A percentile compares a stretch with the other conserved stretches of the same genome.
Evolutionary conservation across 2,329 filamentous ascomycete genomes (phyloP).

Genomic region (Onygena corvina): DNA sequence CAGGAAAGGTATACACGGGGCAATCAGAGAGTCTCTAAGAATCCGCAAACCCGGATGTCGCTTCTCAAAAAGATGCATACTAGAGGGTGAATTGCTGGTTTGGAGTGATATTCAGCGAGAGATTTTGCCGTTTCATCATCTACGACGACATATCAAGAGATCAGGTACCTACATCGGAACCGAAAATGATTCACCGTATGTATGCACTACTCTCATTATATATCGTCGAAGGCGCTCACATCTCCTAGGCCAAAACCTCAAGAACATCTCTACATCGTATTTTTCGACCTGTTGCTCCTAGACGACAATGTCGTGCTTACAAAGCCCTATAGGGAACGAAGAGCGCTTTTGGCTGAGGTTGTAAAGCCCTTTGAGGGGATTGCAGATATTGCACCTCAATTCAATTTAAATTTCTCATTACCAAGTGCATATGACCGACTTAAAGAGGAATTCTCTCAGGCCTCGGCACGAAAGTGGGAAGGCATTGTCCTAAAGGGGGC

Average conservation of each 20-base stretch:
- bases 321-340: constrained; percentile 32
- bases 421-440: constrained; percentile 43
- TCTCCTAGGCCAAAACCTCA: constrained; percentile 34
- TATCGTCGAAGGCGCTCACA: background rate
- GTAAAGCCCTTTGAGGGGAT: constrained; percentile 46
- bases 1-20: constrained; percentile 48
- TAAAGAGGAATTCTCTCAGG: constrained; percentile 52
- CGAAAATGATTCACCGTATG: constrained; percentile 55
- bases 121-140: constrained; percentile 66
- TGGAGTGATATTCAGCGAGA: constrained; percentile 55
- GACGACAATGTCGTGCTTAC: constrained; percentile 44
- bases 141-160: constrained; percentile 65
- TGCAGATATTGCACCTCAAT: constrained; percentile 54
- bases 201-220: constrained; percentile 8
- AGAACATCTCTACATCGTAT: constrained; percentile 50
- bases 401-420: constrained; percentile 54
- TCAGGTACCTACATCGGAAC: constrained; percentile 59
- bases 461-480: constrained; percentile 56
- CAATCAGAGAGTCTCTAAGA: constrained; percentile 52
- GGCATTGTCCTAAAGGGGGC: constrained; percentile 68
- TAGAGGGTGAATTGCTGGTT: constrained; percentile 73
- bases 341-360: constrained; percentile 46
- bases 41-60: constrained; percentile 48
- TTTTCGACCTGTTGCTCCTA: constrained; percentile 48
- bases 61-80: constrained; percentile 55